These are phyloP conservation scores for Raffaelea arxii DNA, from an alignment of 2,329 filamentous ascomycete species.

Conservation along the genomic window DNA sequence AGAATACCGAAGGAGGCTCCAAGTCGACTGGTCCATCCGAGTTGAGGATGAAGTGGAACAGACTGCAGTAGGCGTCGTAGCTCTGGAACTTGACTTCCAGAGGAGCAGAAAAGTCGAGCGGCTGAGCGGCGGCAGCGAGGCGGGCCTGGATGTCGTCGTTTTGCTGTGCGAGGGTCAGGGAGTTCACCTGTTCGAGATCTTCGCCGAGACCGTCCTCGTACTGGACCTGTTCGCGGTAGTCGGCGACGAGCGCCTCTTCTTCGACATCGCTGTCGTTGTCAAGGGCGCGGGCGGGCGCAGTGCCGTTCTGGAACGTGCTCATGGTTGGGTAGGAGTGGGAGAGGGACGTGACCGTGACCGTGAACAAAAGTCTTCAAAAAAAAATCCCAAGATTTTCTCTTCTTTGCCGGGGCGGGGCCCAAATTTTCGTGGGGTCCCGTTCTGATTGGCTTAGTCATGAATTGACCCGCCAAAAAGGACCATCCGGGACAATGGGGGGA, in stretches of 20 bases:
- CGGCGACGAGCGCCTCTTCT: slow-evolving; percentile 89
- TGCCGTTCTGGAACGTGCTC: slow-evolving; percentile 54
- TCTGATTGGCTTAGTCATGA: slow-evolving; percentile 4
- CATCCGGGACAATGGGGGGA: not conserved
- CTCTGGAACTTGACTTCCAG: slow-evolving; percentile 96
- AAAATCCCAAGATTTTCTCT: slow-evolving; percentile 1
- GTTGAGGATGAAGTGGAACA: slow-evolving; percentile 99
- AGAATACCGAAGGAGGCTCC: slow-evolving; percentile 76
- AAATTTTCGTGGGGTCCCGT: slow-evolving; percentile 7
- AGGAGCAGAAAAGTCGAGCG: slow-evolving; percentile 89
- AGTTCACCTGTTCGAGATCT: slow-evolving; percentile 67
- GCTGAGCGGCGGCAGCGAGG: slow-evolving; percentile 83
- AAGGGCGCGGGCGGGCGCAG: slow-evolving; percentile 47
- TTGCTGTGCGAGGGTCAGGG: slow-evolving; percentile 60
- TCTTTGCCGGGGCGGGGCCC: not conserved
- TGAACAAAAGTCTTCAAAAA: not conserved
- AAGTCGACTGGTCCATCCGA: slow-evolving; percentile 97
- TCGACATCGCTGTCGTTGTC: slow-evolving; percentile 88
- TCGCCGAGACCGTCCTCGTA: slow-evolving; percentile 82
- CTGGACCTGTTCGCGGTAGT: slow-evolving; percentile 93
- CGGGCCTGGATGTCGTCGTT: slow-evolving; percentile 89
- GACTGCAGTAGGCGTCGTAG: slow-evolving; percentile 98
- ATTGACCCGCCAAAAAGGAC: not conserved
- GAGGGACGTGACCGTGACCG: not conserved
- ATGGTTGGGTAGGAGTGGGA: slow-evolving; percentile 27